Base-by-base conservation (phyloP, 345 rosid species). In the Bretschneidera sinensis region DNA sequence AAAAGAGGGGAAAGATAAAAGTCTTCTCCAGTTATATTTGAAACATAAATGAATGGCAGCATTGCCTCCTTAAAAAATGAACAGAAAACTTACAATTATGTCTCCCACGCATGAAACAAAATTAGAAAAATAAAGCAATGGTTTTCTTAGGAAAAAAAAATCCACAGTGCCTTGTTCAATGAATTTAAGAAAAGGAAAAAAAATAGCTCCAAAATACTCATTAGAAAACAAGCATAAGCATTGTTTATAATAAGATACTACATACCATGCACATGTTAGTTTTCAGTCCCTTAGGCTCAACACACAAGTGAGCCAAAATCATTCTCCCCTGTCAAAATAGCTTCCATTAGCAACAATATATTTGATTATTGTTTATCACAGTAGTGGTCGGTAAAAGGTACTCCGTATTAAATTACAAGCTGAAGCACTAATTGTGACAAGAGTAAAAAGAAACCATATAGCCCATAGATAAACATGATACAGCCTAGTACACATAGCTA, bases 261-360 rank as follows among this genome's bases (percentile, higher is more conserved):
- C 77, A 70, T 94, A 94, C 99, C 95, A 94, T 68, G 84, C 99
- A 90, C 99, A 94, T 94, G 68, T 94, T 86, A 63, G 99, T 94
- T 78, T 94, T 94, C 64, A 94, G 74, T 71, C 99, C 99, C 75
- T 88, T 94, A 17, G 97, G 96, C 71, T 94, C 99, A 73, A 91
- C 97, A 67, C 99, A 94, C 78, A 94, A 74, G 74, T 94, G 99
- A 66, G 99, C 90, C 70, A 94, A 80, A 80, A 94, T 91, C 99
- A 94, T 91, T 75, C 99, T 84, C 75, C 99, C 99, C 99, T 94
- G 89, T 58, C 67, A 76, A 75, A 58, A 51, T 22, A 71, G 52
- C 57, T 23, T 24, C 25, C 34, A 39, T 73, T 43, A 73, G 70
- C 51, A 52, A 57, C 51, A 28, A 64, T 4, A n/a, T n/a, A 18